Conservation (phyloP, 139 green algal genomes). For the Volvox reticuliferus region DNA sequence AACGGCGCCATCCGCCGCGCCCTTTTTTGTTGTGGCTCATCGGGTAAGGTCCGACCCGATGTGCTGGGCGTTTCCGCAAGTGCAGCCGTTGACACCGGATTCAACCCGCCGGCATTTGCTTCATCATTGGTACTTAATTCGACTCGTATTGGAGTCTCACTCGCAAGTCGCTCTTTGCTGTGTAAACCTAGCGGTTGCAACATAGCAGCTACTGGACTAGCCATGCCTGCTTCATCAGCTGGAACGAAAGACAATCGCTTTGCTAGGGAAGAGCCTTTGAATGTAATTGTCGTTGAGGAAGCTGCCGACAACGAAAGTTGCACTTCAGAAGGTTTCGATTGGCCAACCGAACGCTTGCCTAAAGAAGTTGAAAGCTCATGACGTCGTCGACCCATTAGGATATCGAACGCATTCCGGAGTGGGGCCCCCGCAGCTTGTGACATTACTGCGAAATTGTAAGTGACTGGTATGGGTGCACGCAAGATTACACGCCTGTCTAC, state of each 20-base stretch:
- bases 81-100: background rate
- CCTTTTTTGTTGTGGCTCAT: background rate
- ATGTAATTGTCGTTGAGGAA: no score
- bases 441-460: background rate
- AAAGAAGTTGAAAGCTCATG: background rate
- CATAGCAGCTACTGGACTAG: no score
- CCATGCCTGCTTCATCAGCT: no score
- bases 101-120: background rate
- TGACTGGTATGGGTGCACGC: no score
- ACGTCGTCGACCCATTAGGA: conserved; percentile 1
- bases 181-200: no score
- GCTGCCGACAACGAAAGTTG: background rate
- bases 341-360: background rate
- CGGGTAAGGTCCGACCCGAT: background rate
- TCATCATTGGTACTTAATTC: background rate
- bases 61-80: background rate
- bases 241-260: no score
- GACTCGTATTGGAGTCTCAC: no score
- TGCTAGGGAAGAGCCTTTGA: no score
- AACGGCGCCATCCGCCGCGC: background rate
- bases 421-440: background rate
- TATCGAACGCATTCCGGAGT: conserved; percentile 16
- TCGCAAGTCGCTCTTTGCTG: no score
- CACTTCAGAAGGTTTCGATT: background rate
- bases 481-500: no score